Evolutionary conservation across 768 basidiomycete genomes (phyloP), one percentile per base, ranked within the genome.

Genomic region (Leccinum truebloodii): DNA sequence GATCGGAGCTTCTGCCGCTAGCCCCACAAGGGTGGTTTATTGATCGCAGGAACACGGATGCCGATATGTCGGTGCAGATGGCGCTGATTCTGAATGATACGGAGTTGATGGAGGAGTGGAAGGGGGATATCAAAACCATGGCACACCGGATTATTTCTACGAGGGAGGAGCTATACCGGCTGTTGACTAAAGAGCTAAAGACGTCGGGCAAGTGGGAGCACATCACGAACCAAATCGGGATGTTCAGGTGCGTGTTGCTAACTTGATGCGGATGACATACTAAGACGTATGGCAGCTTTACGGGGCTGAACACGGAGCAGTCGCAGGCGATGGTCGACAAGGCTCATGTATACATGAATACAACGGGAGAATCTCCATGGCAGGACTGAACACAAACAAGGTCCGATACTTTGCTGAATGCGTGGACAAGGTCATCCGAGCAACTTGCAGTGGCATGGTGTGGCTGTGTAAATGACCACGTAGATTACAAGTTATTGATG

Each of bases 121-220:
- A 89, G 71, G 73, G 73, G 60, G 95, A 98, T 73, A 92, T 99
- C 73, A 79, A 81, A 77, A 90, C 87, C 69, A 99, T 99, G 97
- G 71, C 71, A 1, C 53, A 71, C 35, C 69, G 71, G 55, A 98
- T 99, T 73, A 96, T 95, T 69, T 79, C 81, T 55, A 98, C 97
- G 95, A 86, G 97, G 46, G 78, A 85, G 63, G 83, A 90, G 77
- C 80, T 99, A 65, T 81, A 86, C 80, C 77, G 82, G 58, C 71
- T 91, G 67, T 74, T 97, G 71, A 72, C 69, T 26, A 81, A 91
- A 63, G 87, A 90, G 73, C 75, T 94, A 64, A 83, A 90, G 70
- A 95, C 93, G 54, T 95, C 95, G 4, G 94, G 95, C 6, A 86
- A 86, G 69, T 99, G 97, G 97, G 85, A 88, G n/a, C 96, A 98